These are phyloP conservation scores for Ceriops zippeliana DNA, from an alignment of 345 rosid species.

Conservation along the genomic window DNA sequence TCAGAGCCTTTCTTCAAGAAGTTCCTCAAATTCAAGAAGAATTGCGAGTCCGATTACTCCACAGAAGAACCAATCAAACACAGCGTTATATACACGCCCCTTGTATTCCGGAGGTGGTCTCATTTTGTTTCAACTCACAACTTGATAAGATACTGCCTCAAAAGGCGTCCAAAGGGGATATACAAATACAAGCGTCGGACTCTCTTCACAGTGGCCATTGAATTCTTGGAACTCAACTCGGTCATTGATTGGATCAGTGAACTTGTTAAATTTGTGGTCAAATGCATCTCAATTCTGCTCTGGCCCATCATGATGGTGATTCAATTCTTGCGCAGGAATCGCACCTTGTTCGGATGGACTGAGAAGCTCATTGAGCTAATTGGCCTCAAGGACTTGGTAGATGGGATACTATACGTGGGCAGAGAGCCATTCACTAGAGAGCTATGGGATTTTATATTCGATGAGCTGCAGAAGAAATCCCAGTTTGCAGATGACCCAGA, in stretches of 20 bases:
- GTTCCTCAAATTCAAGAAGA: slow-evolving; percentile 19
- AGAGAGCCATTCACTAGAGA: slow-evolving; percentile 40
- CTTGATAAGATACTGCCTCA: slow-evolving; percentile 47
- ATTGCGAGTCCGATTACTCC: not conserved
- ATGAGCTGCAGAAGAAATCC: slow-evolving; percentile 39
- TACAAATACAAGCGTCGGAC: slow-evolving; percentile 21
- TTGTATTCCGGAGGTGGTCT: slow-evolving; percentile 50
- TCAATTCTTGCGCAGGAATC: no score
- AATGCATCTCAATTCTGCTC: not conserved
- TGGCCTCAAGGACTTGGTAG: slow-evolving; percentile 34
- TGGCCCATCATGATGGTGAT: not conserved
- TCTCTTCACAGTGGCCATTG: not conserved
- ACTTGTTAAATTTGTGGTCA: not conserved
- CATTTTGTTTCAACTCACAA: slow-evolving; percentile 42
- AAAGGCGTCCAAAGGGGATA: slow-evolving; percentile 24
- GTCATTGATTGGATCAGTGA: not conserved
- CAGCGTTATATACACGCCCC: slow-evolving; percentile 25
- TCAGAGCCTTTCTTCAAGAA: not conserved
- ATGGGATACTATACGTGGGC: slow-evolving; percentile 29
- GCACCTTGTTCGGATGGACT: no score
- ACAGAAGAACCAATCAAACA: not conserved
- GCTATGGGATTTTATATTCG: slow-evolving; percentile 50
- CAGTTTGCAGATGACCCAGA: slow-evolving; percentile 35
- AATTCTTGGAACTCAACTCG: not conserved
- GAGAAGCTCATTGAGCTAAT: slow-evolving; percentile 15